phyloP scores from a whole-genome alignment of 2,329 filamentous ascomycete genomes.

The Teratosphaeria destructans region DNA sequence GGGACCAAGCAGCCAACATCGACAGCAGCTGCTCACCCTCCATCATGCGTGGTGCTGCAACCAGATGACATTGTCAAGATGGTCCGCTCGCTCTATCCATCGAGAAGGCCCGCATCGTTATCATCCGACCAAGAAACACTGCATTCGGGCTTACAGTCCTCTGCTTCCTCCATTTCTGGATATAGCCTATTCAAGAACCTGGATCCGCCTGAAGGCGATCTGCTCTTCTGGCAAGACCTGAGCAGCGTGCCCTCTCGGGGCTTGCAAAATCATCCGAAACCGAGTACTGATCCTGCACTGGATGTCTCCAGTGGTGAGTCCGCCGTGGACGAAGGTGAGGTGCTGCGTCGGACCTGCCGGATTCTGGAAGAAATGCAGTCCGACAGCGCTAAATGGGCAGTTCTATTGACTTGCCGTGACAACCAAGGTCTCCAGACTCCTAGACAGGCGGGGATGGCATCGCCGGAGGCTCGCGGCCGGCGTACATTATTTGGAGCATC shows the following conservation, averaged over 20 bases:
- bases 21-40: not conserved
- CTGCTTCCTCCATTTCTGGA: constrained; percentile 40
- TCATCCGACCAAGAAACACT: constrained; percentile 38
- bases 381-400: not conserved
- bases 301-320: not conserved
- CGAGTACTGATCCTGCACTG: not conserved
- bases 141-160: constrained; percentile 35
- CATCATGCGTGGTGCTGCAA: constrained; percentile 35
- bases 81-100: constrained; percentile 75
- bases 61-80: constrained; percentile 71
- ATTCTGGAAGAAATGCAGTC: not conserved
- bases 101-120: constrained; percentile 53
- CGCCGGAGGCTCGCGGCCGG: not conserved
- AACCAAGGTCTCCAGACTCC: not conserved
- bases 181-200: constrained; percentile 38
- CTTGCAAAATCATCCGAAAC: not conserved
- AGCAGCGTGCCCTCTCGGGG: not conserved
- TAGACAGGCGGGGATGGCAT: not conserved
- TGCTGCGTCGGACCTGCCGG: not conserved
- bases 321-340: not conserved
- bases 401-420: not conserved
- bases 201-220: not conserved
- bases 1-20: not conserved
- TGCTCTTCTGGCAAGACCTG: not conserved
- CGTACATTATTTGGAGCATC: not conserved